phyloP scores from a whole-genome alignment of 495 filamentous ascomycete genomes.

The Aspergillus affinis region DNA sequence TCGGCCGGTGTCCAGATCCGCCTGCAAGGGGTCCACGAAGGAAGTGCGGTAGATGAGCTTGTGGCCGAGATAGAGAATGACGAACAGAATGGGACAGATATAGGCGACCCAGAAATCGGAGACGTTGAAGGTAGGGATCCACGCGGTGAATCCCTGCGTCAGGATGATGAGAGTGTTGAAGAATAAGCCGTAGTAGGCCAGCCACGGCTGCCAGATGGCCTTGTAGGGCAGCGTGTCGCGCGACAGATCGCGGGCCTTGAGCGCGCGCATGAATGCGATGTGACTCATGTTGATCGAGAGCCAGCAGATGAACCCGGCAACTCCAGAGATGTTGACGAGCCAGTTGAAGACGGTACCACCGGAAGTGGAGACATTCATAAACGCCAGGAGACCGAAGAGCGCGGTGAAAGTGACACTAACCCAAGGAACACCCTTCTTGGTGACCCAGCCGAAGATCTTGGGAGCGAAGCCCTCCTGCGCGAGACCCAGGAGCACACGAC shows the following conservation, averaged over 20 bases:
- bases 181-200: constrained; percentile 55
- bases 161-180: constrained; percentile 61
- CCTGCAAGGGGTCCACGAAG: constrained; percentile 34
- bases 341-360: constrained; percentile 52
- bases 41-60: constrained; percentile 41
- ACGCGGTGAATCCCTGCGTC: constrained; percentile 64
- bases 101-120: constrained; percentile 56
- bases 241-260: constrained; percentile 48
- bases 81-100: constrained; percentile 53
- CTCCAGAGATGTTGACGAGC: constrained; percentile 54
- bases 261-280: constrained; percentile 54
- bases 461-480: constrained; percentile 58
- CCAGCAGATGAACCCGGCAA: constrained; percentile 64
- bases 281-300: constrained; percentile 53
- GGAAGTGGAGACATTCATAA: constrained; percentile 39
- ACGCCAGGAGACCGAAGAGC: constrained; percentile 43
- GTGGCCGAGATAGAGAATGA: constrained; percentile 50
- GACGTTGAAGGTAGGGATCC: constrained; percentile 56
- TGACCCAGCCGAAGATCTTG: constrained; percentile 43
- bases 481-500: constrained; percentile 59
- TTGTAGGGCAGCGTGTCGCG: constrained; percentile 52
- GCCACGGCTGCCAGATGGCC: constrained; percentile 51
- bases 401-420: constrained; percentile 43
- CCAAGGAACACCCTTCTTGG: constrained; percentile 45
- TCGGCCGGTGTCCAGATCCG: constrained; percentile 36